Base-by-base conservation (phyloP, 1,139 yeast species). In the Candida sanyaensis region DNA sequence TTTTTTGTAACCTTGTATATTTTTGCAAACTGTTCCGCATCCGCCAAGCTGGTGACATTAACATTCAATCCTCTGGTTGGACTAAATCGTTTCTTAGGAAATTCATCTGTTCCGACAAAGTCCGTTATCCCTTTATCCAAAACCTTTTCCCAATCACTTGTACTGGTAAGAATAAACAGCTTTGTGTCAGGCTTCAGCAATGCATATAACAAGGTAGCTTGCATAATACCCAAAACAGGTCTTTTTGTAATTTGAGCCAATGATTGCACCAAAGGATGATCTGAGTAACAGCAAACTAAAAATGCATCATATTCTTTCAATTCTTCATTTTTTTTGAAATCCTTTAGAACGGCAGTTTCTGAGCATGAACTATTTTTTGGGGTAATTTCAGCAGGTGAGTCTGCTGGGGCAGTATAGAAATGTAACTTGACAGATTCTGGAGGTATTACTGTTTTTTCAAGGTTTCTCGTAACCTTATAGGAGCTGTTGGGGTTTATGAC, bases 171-270 rank as follows among this genome's bases (percentile, higher is more conserved):
- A 28, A 88, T 82, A 23, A 88, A 84, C 70, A 83, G 84, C 30
- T 54, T 49, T 23, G 52, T 47, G 21, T 69, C 52, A 5, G 82
- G 76, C 44, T 76, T 68, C 59, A 81, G 77, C 52, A 84, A 63
- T 4, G 86, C 77, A 56, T 81, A 83, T 10, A 82, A 64, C 37
- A 87, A 65, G 4, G 90, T 77, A 0, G 92, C 88, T 57, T 88
- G 93, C 76, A 88, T 85, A 26, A 88, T 87, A 1, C 96, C 96
- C 63, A 85, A 56, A 0, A 87, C 83, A 0, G 88, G 88, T 44
- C 72, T 77, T 5, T 55, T 52, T 6, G 84, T 75, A 33, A 44
- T 23, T 37, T 75, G 65, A n/a, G 78, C 68, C 46, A 88, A 67
- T 33, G 78, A 68, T 43, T 73, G 67, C 12, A 86, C 78, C 54